These are phyloP conservation scores for Phytophthora pini DNA, from an alignment of 352 stramenopile genomes.

Conservation along the genomic window DNA sequence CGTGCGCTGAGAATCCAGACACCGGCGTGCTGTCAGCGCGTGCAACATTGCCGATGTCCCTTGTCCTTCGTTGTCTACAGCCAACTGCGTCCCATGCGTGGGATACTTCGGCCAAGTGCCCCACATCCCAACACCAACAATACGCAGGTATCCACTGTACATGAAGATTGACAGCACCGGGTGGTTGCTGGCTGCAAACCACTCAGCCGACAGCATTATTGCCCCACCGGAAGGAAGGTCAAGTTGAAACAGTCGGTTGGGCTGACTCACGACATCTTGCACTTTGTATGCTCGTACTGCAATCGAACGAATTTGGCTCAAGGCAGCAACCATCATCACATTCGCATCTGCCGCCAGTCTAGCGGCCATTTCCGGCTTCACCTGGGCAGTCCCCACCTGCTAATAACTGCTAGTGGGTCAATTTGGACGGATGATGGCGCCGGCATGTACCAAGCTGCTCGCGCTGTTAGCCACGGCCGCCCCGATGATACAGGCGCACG, in stretches of 20 bases:
- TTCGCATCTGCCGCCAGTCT: slow-evolving; percentile 10
- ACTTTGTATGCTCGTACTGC: slow-evolving; percentile 27
- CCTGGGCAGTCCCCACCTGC: slow-evolving; percentile 6
- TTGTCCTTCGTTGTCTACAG: slow-evolving; percentile 4
- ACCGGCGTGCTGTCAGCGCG: neutral
- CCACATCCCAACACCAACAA: slow-evolving; percentile 11
- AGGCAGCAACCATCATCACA: slow-evolving; percentile 12
- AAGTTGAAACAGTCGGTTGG: slow-evolving; percentile 5
- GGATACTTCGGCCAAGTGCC: slow-evolving; percentile 13
- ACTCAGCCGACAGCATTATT: slow-evolving; percentile 2
- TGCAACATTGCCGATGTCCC: slow-evolving; percentile 7
- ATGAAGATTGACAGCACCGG: neutral
- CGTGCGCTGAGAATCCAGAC: slow-evolving; percentile 22
- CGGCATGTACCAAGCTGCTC: slow-evolving; percentile 12
- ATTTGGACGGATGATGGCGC: slow-evolving; percentile 13
- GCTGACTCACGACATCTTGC: slow-evolving; percentile 22
- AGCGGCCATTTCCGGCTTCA: slow-evolving; percentile 26
- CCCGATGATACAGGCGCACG: slow-evolving; percentile 10
- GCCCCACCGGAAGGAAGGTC: slow-evolving; percentile 10
- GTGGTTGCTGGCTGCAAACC: neutral
- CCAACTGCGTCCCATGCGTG: slow-evolving; percentile 8
- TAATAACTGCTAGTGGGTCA: neutral
- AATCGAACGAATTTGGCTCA: slow-evolving; percentile 25
- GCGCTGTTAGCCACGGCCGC: slow-evolving; percentile 4
- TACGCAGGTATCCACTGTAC: slow-evolving; percentile 1